These are phyloP conservation scores for Mimosa pudica DNA, from an alignment of 306 rosid species.

Conservation along the genomic window DNA sequence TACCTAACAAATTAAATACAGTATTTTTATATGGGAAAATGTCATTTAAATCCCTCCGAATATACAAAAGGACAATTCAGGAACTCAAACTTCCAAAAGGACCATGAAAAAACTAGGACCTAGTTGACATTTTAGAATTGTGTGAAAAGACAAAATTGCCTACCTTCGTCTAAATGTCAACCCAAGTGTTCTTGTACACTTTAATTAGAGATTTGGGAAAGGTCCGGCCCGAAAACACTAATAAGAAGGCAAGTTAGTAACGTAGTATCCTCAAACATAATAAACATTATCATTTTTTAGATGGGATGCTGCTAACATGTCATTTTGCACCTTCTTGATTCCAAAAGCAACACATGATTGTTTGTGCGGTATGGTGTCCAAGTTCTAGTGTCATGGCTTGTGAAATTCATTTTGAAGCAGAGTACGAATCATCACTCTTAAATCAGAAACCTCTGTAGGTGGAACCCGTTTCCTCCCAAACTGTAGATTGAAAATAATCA, in stretches of 20 bases:
- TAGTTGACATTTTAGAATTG: no score
- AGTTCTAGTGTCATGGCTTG: constrained; percentile 29
- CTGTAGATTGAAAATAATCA: constrained; percentile 46
- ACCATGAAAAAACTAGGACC: no score
- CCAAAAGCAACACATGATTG: constrained; percentile 14
- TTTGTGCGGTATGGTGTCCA: constrained; percentile 31
- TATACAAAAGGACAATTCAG: no score
- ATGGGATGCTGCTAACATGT: constrained; percentile 13
- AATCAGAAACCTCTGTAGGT: constrained; percentile 80
- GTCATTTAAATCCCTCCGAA: no score
- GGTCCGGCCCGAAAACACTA: no score
- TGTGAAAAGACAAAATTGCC: no score
- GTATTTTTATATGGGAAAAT: no score
- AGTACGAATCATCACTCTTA: constrained; percentile 69
- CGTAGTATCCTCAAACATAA: no score
- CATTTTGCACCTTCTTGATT: constrained; percentile 7
- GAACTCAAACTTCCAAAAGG: no score
- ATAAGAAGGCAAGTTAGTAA: no score
- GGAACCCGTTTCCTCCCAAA: constrained; percentile 84
- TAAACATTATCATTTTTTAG: constrained; percentile 25
- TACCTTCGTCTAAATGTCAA: neutral
- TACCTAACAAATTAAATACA: no score
- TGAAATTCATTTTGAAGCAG: constrained; percentile 61
- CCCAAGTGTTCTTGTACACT: constrained; percentile 32
- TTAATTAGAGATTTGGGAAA: neutral